Evolutionary conservation across 805 yeast species (phyloP).

Genomic region (Cyberlindnera subsufficiens): DNA sequence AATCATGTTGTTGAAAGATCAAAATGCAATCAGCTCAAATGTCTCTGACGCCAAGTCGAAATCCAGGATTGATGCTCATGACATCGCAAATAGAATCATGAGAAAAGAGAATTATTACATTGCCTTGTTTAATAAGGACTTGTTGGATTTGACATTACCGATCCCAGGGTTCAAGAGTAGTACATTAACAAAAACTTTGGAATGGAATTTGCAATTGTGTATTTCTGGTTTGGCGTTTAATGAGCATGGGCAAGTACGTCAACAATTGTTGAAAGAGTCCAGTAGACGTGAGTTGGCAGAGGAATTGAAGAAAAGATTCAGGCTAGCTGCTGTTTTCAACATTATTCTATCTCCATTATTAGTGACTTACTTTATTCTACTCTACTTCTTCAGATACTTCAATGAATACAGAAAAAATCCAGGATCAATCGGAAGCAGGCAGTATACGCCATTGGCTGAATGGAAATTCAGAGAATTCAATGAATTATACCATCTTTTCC

Average conservation of each 20-base stretch:
- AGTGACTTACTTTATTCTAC: constrained; percentile 72
- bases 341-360: constrained; percentile 80
- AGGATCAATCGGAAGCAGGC: constrained; percentile 71
- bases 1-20: constrained; percentile 68
- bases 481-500: constrained; percentile 86
- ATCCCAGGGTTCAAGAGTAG: constrained; percentile 37
- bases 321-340: constrained; percentile 82
- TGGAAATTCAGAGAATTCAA: constrained; percentile 95
- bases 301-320: constrained; percentile 73
- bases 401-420: constrained; percentile 91
- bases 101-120: constrained; percentile 90
- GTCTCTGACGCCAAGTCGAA: constrained; percentile 60
- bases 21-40: constrained; percentile 55
- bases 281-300: constrained; percentile 60
- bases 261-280: constrained; percentile 61
- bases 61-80: constrained; percentile 81
- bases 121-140: constrained; percentile 76
- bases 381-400: constrained; percentile 86
- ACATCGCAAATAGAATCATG: constrained; percentile 93
- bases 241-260: constrained; percentile 74
- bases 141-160: constrained; percentile 62
- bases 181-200: constrained; percentile 76
- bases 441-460: constrained; percentile 89
- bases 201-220: constrained; percentile 91
- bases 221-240: constrained; percentile 82